Conservation (phyloP, 257 asterid genomes). For the Primulina eburnea region DNA sequence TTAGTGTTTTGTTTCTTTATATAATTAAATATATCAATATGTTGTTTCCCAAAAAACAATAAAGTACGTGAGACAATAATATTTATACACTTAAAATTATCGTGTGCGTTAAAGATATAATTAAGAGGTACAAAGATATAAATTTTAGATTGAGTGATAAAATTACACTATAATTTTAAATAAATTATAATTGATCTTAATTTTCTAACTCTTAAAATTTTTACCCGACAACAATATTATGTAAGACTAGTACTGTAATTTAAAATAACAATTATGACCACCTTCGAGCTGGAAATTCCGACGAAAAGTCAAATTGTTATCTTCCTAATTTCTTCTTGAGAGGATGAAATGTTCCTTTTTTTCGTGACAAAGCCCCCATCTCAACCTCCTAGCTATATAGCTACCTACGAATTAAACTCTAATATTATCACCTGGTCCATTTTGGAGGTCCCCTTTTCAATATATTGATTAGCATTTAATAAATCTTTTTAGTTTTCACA, state of each 20-base stretch:
- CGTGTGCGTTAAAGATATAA: no score
- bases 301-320: not conserved
- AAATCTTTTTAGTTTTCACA: not conserved
- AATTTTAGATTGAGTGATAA: no score
- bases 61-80: no score
- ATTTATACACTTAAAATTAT: no score
- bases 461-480: not conserved
- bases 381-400: not conserved
- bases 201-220: no score
- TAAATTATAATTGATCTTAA: no score
- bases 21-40: no score
- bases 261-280: not conserved
- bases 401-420: not conserved
- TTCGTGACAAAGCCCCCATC: constrained; percentile 11
- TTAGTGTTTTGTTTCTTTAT: no score
- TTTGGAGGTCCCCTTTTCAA: not conserved
- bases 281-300: not conserved
- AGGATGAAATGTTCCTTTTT: not conserved
- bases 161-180: no score
- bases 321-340: not conserved
- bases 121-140: no score
- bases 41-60: no score
- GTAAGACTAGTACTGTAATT: no score
- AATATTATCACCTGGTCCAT: constrained; percentile 7
- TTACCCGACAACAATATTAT: not conserved